Base-by-base conservation (phyloP, 1,284 basidiomycete genomes). In the Microbotryum violaceum region DNA sequence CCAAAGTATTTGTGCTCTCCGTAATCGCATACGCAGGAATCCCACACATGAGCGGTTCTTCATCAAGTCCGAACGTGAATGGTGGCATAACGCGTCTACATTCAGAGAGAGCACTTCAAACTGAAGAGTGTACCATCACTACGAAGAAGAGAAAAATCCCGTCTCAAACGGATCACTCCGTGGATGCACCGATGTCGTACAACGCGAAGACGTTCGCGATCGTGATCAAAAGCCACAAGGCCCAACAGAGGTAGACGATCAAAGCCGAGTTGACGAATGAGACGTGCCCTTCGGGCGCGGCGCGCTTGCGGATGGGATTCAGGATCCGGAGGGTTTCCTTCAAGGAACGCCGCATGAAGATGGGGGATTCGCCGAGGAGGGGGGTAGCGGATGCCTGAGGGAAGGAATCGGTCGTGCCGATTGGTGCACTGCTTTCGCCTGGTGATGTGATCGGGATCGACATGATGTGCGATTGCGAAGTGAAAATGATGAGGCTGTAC, bases 401-500 rank as follows among this genome's bases (percentile, higher is more conserved):
- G 33, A 10, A n/a, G 18, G 29, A 12, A 6, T 31, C 42, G 14
- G 29, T 18, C 6, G 48, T 49, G 37, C 31, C 0, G 12, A 56
- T 14, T 9, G 56, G 21, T n/a, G 55, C 20, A 4, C 65, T n/a
- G 4, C 25, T 31, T 12, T 64, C 55, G 4, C 60, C 37, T 5
- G 44, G 16, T 14, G 48, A 21, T 16, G 48, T 14, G 54, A 49
- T 25, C 5, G 64, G 65, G 33, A 69, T 21, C 20, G 59, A 49
- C 71, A 72, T 72, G 54, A 71, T 49, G 4, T 49, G 46, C 3
- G 65, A 61, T 18, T 53, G 31, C 10, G 70, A 66, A 8, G 70
- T 71, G 48, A 71, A 70, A 45, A 65, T 51, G 52, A 72, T 59
- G 23, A 72, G 58, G n/a, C 68, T 69, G 61, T 45, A 23, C 14